Evolutionary conservation across 1,284 basidiomycete species (phyloP).

Genomic region (Malassezia arunalokei): DNA sequence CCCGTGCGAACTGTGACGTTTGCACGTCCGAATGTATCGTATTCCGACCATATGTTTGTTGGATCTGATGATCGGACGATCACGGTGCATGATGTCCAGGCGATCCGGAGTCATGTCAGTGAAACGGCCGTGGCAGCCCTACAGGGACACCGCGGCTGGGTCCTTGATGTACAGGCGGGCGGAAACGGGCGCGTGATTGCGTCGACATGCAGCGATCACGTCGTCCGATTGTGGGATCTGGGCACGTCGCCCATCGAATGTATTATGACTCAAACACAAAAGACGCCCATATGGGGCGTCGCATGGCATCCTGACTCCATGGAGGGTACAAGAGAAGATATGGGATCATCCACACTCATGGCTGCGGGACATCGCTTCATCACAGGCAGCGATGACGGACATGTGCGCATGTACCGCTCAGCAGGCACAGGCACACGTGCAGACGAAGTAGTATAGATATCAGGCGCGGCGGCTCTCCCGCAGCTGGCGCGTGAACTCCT

Average conservation of each 20-base stretch:
- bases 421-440: constrained; percentile 9
- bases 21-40: background rate
- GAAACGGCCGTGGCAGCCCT: constrained; percentile 1
- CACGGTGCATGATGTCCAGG: constrained; percentile 8
- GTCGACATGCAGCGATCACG: constrained; percentile 6
- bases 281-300: constrained; percentile 6
- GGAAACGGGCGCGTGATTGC: constrained; percentile 13
- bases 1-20: constrained; percentile 11
- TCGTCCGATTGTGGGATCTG: constrained; percentile 10
- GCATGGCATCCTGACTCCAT: constrained; percentile 2
- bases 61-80: constrained; percentile 12
- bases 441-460: background rate
- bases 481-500: constrained; percentile 6
- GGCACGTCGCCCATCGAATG: constrained; percentile 7
- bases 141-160: constrained; percentile 14
- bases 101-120: background rate
- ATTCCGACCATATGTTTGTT: constrained; percentile 7
- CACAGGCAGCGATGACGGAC: constrained; percentile 6
- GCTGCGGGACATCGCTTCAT: constrained; percentile 3
- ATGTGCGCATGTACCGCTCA: constrained; percentile 8
- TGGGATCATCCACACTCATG: constrained; percentile 1
- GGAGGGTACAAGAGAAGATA: background rate
- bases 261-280: constrained; percentile 1
- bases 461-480: background rate
- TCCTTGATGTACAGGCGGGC: constrained; percentile 8